Conservation (phyloP, 2,329 filamentous ascomycete species). For the Neonectria magnoliae region DNA sequence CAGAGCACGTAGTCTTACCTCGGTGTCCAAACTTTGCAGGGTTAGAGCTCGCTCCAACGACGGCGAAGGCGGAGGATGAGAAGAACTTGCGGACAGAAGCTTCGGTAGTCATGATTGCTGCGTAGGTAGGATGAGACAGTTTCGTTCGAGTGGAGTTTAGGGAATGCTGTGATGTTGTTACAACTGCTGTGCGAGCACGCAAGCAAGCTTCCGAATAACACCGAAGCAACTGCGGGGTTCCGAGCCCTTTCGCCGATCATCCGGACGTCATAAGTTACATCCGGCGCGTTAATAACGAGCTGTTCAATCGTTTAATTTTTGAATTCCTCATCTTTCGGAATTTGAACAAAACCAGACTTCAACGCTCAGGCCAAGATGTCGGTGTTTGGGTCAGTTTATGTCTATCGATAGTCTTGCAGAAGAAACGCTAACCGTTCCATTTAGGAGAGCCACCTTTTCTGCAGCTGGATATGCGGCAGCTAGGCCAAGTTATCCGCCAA, state of each 20-base stretch:
- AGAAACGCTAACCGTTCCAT: not conserved
- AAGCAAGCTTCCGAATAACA: constrained; percentile 25
- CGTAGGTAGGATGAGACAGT: not conserved
- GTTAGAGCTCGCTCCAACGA: constrained; percentile 89
- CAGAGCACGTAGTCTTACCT: constrained; percentile 61
- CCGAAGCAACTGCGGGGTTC: constrained; percentile 36
- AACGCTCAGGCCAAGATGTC: constrained; percentile 27
- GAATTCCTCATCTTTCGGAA: not conserved
- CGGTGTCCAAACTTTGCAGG: constrained; percentile 88
- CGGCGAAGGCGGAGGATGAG: constrained; percentile 80
- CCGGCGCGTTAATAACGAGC: not conserved
- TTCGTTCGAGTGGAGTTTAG: not conserved
- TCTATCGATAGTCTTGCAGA: not conserved
- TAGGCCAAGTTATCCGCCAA: constrained; percentile 66
- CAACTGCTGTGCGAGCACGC: constrained; percentile 9
- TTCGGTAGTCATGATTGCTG: constrained; percentile 69
- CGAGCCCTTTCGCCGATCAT: constrained; percentile 29
- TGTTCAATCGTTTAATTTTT: not conserved
- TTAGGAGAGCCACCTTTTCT: constrained; percentile 65
- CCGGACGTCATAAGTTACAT: constrained; percentile 1
- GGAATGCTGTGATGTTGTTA: constrained; percentile 9
- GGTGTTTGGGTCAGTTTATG: constrained; percentile 38
- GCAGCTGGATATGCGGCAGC: constrained; percentile 68
- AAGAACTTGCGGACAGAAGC: constrained; percentile 82
- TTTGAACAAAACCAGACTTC: not conserved